Evolutionary conservation across 2,329 filamentous ascomycete genomes (phyloP).

Genomic region (Phoma sp.): DNA sequence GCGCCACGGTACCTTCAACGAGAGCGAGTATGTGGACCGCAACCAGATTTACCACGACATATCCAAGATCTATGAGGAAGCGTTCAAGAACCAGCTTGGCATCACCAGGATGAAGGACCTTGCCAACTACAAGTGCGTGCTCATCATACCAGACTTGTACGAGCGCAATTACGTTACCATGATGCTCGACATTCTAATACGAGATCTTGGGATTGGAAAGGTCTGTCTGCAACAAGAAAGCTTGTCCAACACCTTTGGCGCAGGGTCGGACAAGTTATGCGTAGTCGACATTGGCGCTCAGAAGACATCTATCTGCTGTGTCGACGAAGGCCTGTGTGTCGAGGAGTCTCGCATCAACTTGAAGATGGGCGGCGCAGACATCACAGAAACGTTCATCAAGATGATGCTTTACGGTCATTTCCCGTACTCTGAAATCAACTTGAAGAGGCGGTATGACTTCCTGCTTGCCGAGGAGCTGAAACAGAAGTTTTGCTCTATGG

Average conservation of each 20-base stretch:
- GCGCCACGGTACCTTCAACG: slow-evolving; percentile 85
- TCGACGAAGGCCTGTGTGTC: slow-evolving; percentile 93
- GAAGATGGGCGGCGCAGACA: slow-evolving; percentile 90
- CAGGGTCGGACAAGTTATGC: slow-evolving; percentile 91
- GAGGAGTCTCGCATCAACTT: slow-evolving; percentile 95
- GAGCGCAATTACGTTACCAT: slow-evolving; percentile 91
- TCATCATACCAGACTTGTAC: slow-evolving; percentile 95
- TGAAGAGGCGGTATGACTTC: slow-evolving; percentile 89
- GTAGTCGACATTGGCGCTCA: slow-evolving; percentile 96
- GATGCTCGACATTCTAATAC: slow-evolving; percentile 83
- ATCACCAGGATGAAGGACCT: slow-evolving; percentile 80
- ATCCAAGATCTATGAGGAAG: slow-evolving; percentile 83
- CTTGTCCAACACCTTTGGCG: slow-evolving; percentile 91
- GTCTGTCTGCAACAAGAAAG: slow-evolving; percentile 97
- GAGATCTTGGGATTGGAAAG: slow-evolving; percentile 86
- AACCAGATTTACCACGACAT: slow-evolving; percentile 87
- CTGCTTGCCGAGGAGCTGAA: slow-evolving; percentile 95
- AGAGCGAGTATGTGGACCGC: slow-evolving; percentile 82
- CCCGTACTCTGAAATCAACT: slow-evolving; percentile 92
- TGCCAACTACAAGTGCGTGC: slow-evolving; percentile 93
- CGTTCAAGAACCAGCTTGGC: slow-evolving; percentile 84
- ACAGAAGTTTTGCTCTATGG: slow-evolving; percentile 89
- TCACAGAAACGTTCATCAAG: slow-evolving; percentile 93
- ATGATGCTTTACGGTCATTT: slow-evolving; percentile 99
- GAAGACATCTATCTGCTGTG: slow-evolving; percentile 96